These are phyloP conservation scores for Sporopachydermia quercuum DNA, from an alignment of 805 yeast genomes.

Conservation along the genomic window DNA sequence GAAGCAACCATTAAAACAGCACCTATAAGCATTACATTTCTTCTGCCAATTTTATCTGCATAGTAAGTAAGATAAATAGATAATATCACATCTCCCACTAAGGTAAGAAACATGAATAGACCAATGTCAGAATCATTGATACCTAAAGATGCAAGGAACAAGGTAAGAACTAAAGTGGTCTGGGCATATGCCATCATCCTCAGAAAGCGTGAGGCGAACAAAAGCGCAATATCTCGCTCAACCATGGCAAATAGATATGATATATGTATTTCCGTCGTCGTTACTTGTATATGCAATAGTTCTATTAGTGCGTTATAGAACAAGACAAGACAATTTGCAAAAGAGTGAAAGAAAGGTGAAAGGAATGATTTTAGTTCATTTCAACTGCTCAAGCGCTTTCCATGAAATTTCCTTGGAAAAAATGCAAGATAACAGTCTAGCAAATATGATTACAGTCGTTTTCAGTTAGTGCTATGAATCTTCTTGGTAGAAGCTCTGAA, in stretches of 20 bases:
- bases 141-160: slow-evolving; percentile 38
- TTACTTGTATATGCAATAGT: too few species aligned
- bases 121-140: slow-evolving; percentile 51
- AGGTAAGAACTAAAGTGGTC: slow-evolving; percentile 63
- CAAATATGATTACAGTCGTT: too few species aligned
- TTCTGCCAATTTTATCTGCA: slow-evolving; percentile 57
- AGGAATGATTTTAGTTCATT: too few species aligned
- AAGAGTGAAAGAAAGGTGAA: too few species aligned
- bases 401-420: too few species aligned
- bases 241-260: slow-evolving; percentile 1
- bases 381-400: too few species aligned
- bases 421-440: too few species aligned
- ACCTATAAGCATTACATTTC: slow-evolving; percentile 48
- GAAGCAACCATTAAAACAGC: slow-evolving; percentile 51
- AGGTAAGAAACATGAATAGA: slow-evolving; percentile 64
- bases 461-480: too few species aligned
- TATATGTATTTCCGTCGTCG: too few species aligned
- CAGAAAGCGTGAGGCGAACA: slow-evolving; percentile 55
- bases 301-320: background rate
- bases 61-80: slow-evolving; percentile 64
- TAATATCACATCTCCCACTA: slow-evolving; percentile 63
- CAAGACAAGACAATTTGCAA: too few species aligned
- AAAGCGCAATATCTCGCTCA: slow-evolving; percentile 38
- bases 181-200: slow-evolving; percentile 65
- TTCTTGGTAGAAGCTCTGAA: too few species aligned